These are phyloP conservation scores for Fusarium siculi DNA, from an alignment of 2,329 filamentous ascomycete species.

Conservation along the genomic window DNA sequence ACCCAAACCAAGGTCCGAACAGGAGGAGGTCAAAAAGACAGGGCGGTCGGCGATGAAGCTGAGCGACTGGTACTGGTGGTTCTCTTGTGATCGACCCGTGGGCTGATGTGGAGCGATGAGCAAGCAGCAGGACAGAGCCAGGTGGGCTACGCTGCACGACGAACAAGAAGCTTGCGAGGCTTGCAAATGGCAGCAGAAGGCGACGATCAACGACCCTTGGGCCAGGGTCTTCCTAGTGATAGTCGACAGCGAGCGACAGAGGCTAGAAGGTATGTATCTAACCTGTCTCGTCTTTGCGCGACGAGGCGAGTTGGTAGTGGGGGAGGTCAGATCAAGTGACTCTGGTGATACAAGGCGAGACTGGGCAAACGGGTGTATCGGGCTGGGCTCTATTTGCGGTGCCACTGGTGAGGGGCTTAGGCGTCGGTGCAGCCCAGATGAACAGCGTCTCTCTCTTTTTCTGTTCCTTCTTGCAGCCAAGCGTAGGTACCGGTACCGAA, in stretches of 20 bases:
- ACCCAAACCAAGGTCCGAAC: conserved; percentile 34
- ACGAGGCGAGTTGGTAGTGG: conserved; percentile 35
- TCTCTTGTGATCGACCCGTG: conserved; percentile 42
- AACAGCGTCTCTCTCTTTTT: not conserved
- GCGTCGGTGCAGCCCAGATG: conserved; percentile 29
- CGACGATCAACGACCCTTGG: conserved; percentile 42
- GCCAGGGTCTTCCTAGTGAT: conserved; percentile 39
- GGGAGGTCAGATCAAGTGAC: conserved; percentile 19
- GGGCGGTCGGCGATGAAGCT: conserved; percentile 38
- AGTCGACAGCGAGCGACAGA: not conserved
- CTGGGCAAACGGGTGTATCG: conserved; percentile 25
- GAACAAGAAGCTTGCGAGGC: conserved; percentile 27
- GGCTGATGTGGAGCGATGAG: conserved; percentile 45
- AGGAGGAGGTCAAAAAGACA: conserved; percentile 30
- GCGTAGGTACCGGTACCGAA: conserved; percentile 9
- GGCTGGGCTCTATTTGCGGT: conserved; percentile 21
- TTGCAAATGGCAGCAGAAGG: conserved; percentile 37
- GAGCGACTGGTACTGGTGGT: conserved; percentile 35
- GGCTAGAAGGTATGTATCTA: conserved; percentile 17
- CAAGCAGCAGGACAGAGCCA: conserved; percentile 24
- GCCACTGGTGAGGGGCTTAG: conserved; percentile 41
- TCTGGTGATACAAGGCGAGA: conserved; percentile 21
- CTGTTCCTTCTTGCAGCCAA: conserved; percentile 8
- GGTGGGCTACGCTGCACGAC: conserved; percentile 31
- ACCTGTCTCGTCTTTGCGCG: conserved; percentile 23